Conservation (phyloP, 768 basidiomycete species). For the Boletus insuetus region DNA sequence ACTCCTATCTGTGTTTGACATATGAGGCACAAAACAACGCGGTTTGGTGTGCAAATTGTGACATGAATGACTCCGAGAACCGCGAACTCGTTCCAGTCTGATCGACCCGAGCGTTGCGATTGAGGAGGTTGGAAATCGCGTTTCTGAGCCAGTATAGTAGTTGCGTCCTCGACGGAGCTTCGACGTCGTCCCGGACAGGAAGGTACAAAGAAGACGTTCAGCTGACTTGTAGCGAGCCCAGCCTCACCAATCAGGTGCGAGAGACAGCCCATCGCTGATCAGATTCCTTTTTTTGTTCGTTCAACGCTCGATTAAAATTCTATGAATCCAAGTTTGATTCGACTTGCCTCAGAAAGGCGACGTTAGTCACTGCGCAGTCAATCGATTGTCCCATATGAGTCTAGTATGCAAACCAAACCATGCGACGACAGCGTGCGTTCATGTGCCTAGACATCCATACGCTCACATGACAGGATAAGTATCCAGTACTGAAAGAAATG, state of each 20-base stretch:
- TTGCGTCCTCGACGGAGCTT: conserved; percentile 24
- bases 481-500: neutral
- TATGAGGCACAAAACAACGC: conserved; percentile 12
- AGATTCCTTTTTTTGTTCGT: neutral
- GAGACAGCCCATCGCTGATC: conserved; percentile 8
- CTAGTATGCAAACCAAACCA: conserved; percentile 4
- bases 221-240: neutral
- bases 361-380: conserved; percentile 12
- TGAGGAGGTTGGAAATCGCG: conserved; percentile 10
- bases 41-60: conserved; percentile 4
- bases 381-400: conserved; percentile 8
- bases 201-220: conserved; percentile 7
- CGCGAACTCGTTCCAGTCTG: conserved; percentile 2
- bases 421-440: conserved; percentile 20
- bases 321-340: conserved; percentile 6
- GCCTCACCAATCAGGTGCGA: conserved; percentile 26
- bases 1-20: conserved; percentile 15
- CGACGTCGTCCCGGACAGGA: conserved; percentile 11
- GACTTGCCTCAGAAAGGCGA: conserved; percentile 9
- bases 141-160: conserved; percentile 10
- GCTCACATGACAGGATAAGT: neutral
- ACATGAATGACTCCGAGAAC: conserved; percentile 19
- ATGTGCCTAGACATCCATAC: conserved; percentile 13
- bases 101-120: conserved; percentile 3
- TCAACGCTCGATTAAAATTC: neutral